These are phyloP conservation scores for Cyberlindnera saturnus DNA, from an alignment of 805 yeast genomes.

Conservation along the genomic window DNA sequence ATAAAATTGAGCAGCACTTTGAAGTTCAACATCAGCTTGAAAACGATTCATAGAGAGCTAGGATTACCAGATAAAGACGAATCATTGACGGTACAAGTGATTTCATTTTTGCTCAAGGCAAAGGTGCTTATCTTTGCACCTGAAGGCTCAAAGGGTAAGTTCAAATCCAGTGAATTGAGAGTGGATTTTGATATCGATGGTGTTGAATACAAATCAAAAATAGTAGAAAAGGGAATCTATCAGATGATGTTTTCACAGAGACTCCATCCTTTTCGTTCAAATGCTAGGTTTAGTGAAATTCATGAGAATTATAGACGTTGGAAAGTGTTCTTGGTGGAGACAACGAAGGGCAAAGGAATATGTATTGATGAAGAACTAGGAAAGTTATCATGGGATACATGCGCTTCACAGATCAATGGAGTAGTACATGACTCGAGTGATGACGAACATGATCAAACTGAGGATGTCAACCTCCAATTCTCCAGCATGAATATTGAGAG, in stretches of 20 bases:
- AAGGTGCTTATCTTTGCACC: neutral
- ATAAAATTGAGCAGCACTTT: constrained; percentile 22
- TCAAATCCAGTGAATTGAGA: neutral
- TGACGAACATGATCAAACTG: neutral
- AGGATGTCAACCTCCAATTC: constrained; percentile 1
- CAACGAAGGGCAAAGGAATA: constrained; percentile 11
- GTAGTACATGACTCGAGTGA: constrained; percentile 1
- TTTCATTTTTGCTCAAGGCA: constrained; percentile 9
- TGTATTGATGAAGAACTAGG: constrained; percentile 11
- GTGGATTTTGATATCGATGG: constrained; percentile 6
- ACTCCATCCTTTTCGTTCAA: no score
- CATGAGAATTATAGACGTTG: neutral
- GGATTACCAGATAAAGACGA: constrained; percentile 10
- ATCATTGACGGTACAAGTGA: constrained; percentile 2
- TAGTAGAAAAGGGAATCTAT: constrained; percentile 1
- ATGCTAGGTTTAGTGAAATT: no score
- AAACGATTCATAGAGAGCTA: constrained; percentile 9
- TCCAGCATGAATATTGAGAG: constrained; percentile 1
- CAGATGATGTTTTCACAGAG: neutral
- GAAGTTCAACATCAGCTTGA: constrained; percentile 15
- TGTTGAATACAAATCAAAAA: constrained; percentile 2
- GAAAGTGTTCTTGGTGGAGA: constrained; percentile 5
- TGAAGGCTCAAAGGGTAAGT: no score
- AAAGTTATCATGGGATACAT: neutral
- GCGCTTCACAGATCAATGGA: neutral